Evolutionary conservation across 352 stramenopile species (phyloP).

Genomic region (Globisporangium cederbergense): DNA sequence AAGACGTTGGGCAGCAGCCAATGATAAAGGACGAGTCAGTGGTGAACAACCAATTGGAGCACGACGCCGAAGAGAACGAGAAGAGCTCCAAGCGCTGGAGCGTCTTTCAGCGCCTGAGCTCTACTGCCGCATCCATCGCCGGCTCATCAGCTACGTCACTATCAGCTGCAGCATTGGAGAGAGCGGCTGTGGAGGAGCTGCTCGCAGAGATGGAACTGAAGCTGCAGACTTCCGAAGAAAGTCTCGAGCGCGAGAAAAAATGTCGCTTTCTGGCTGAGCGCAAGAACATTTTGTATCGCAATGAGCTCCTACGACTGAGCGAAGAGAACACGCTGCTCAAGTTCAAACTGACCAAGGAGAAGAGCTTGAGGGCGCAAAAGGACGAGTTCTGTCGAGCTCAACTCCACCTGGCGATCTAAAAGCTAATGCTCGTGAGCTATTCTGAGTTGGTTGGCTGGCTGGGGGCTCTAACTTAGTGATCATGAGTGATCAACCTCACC

Average conservation of each 20-base stretch:
- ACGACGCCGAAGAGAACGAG: neutral
- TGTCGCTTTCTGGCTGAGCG: conserved; percentile 67
- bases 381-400: conserved; percentile 26
- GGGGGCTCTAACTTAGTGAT: neutral
- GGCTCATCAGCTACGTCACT: neutral
- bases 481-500: neutral
- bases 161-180: neutral
- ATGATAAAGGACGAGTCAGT: conserved; percentile 16
- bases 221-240: conserved; percentile 30
- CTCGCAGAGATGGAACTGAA: conserved; percentile 32
- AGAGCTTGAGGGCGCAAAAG: conserved; percentile 16
- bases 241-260: conserved; percentile 59
- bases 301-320: conserved; percentile 49
- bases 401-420: conserved; percentile 26
- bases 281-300: conserved; percentile 77
- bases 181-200: conserved; percentile 12
- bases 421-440: neutral
- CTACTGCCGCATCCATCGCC: conserved; percentile 17
- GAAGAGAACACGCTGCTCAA: conserved; percentile 55
- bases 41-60: conserved; percentile 5
- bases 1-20: conserved; percentile 7
- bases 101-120: conserved; percentile 38
- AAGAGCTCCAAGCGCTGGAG: conserved; percentile 31
- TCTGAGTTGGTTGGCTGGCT: neutral
- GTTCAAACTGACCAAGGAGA: conserved; percentile 24